phyloP scores from a whole-genome alignment of 2,329 filamentous ascomycete genomes.

The Aureobasidium namibiae region DNA sequence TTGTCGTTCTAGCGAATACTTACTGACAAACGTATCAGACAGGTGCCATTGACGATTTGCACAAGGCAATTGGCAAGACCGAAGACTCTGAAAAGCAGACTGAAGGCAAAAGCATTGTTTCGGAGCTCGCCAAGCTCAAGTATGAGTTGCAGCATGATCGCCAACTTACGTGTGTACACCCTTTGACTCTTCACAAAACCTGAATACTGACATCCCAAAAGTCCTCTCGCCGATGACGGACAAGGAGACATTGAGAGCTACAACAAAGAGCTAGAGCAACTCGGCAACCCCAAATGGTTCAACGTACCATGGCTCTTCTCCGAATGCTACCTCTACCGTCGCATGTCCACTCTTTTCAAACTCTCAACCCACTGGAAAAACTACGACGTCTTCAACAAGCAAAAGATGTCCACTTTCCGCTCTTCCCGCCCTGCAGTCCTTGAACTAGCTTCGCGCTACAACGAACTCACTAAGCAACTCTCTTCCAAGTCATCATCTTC shows the following conservation, averaged over 20 bases:
- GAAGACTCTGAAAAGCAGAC: constrained; percentile 56
- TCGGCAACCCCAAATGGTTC: constrained; percentile 72
- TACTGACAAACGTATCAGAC: constrained; percentile 48
- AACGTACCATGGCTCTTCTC: constrained; percentile 79
- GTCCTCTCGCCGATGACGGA: constrained; percentile 69
- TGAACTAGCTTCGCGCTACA: constrained; percentile 73
- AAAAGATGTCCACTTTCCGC: constrained; percentile 87
- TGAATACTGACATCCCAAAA: constrained; percentile 27
- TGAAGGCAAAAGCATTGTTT: constrained; percentile 82
- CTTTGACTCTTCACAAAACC: neutral
- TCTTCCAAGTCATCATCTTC: constrained; percentile 40
- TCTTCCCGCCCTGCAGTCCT: constrained; percentile 81
- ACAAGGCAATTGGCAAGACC: constrained; percentile 57
- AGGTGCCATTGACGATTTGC: constrained; percentile 87
- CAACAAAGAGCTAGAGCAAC: constrained; percentile 72
- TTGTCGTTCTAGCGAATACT: neutral
- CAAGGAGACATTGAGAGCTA: constrained; percentile 67
- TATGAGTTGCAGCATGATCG: constrained; percentile 93
- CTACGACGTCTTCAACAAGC: constrained; percentile 82
- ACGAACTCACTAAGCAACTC: constrained; percentile 61
- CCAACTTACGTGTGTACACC: constrained; percentile 54
- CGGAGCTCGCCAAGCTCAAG: constrained; percentile 73
- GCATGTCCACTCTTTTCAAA: constrained; percentile 70
- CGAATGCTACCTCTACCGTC: constrained; percentile 91
- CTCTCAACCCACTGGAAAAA: constrained; percentile 74